These are phyloP conservation scores for Thamnidium elegans DNA, from an alignment of 192 early-diverging fungal species.

Conservation along the genomic window DNA sequence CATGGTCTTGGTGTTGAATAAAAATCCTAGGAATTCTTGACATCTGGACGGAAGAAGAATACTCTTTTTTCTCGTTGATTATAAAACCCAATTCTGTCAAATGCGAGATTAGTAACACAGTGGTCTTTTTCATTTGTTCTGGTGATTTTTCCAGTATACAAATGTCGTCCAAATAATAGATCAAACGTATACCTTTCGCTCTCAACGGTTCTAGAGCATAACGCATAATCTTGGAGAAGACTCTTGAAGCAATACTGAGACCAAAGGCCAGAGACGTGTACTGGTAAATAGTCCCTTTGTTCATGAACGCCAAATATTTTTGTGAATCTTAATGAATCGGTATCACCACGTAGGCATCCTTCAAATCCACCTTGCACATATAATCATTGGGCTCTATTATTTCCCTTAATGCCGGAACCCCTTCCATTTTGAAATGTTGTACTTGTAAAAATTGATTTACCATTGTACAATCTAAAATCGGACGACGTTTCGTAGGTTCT, in stretches of 20 bases:
- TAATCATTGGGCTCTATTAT: slow-evolving; percentile 6
- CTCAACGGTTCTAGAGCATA: slow-evolving; percentile 1
- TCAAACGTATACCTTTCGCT: neutral
- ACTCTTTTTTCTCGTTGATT: slow-evolving; percentile 6
- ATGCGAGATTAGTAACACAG: neutral
- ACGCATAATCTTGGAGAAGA: slow-evolving; percentile 6
- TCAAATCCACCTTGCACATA: slow-evolving; percentile 6
- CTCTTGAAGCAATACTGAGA: slow-evolving; percentile 3
- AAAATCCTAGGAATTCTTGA: neutral
- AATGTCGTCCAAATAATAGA: slow-evolving; percentile 15
- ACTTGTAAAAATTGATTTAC: neutral
- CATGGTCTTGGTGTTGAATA: neutral
- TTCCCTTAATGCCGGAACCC: neutral
- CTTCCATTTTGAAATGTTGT: slow-evolving; percentile 19
- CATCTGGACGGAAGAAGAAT: neutral
- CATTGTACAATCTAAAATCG: neutral
- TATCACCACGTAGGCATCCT: neutral
- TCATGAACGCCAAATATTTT: neutral
- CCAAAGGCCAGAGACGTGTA: slow-evolving; percentile 13
- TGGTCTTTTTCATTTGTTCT: neutral
- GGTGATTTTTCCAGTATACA: neutral
- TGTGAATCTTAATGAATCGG: neutral
- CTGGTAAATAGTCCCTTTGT: neutral
- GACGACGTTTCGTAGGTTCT: neutral
- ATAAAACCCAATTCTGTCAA: neutral